These are phyloP conservation scores for Thalassiosira oceanica DNA, from an alignment of 352 stramenopile genomes.

Conservation along the genomic window DNA sequence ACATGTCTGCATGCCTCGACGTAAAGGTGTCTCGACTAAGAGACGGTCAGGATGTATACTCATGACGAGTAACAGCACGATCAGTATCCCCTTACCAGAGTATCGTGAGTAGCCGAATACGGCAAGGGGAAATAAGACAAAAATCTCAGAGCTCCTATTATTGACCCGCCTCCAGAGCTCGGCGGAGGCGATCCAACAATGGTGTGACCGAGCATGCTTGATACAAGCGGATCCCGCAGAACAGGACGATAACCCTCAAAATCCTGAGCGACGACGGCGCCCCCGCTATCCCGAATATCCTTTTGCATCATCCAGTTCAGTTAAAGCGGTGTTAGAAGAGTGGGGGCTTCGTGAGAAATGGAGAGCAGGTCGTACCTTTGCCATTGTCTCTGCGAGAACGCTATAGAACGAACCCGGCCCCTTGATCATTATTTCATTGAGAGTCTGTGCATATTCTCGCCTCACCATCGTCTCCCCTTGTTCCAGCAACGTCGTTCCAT, in stretches of 20 bases:
- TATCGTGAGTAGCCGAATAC: slow-evolving; percentile 44
- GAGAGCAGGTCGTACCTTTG: too few species aligned
- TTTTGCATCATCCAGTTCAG: too few species aligned
- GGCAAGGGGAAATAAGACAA: slow-evolving; percentile 46
- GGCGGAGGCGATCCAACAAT: slow-evolving; percentile 63
- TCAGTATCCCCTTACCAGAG: too few species aligned
- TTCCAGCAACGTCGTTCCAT: slow-evolving; percentile 26
- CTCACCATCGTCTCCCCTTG: slow-evolving; percentile 65
- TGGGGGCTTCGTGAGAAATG: too few species aligned
- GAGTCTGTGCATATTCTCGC: slow-evolving; percentile 41
- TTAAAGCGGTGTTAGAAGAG: too few species aligned
- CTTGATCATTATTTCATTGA: slow-evolving; percentile 48
- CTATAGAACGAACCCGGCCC: slow-evolving; percentile 60
- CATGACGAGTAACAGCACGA: too few species aligned
- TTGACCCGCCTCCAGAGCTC: slow-evolving; percentile 57
- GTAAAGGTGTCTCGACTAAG: slow-evolving; percentile 65
- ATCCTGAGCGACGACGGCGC: slow-evolving; percentile 66
- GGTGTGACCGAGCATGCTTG: slow-evolving; percentile 45
- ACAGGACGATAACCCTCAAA: slow-evolving; percentile 56
- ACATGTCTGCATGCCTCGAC: slow-evolving; percentile 70
- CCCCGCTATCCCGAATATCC: slow-evolving; percentile 56
- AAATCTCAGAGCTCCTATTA: slow-evolving; percentile 68
- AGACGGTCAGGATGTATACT: too few species aligned
- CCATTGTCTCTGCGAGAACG: too few species aligned
- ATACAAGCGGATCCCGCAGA: slow-evolving; percentile 23